Evolutionary conservation across 129 eudicot genomes (phyloP), one percentile per base, ranked within the genome.

Genomic region (Ambrosia trifida): DNA sequence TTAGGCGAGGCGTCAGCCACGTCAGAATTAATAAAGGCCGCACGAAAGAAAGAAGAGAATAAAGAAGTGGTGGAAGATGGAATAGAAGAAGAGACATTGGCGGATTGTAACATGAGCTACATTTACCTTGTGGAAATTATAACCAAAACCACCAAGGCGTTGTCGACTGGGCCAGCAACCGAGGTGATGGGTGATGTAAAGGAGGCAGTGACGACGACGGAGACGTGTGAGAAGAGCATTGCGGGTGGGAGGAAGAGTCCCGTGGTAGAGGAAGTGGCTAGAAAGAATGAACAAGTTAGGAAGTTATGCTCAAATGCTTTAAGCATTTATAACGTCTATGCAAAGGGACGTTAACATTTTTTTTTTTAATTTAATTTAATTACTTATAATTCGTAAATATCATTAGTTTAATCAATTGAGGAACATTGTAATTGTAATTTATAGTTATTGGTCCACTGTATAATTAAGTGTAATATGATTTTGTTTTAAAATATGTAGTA

Each of bases 81-180:
- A 0, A 40, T 17, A 4, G 78, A 77, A 6, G 78, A 85, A 45
- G 79, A 83, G 16, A 79, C 72, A 1, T 32, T 88, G 40, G 50
- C 61, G 0, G 90, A 91, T 12, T 91, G 97, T 53, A 41, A 49
- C 31, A 74, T 70, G 11, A 74, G 79, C 36, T 91, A 88, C 32
- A 41, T 36, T 1, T 35, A 72, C 32, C 69, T 79, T 0, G 76
- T 76, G 0, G 96, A 86, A 11, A 76, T 75, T 51, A 50, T 85
- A 19, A 85, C 79, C 4, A 73, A 80, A 16, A 75, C 92, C 5
- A 40, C 85, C 2, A 72, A 72, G 14, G 85, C 88, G 0, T 19
- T 91, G 30, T 28, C 63, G 10, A 56, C 64, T 0, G 74, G 73
- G 5, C 16, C 64, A 0, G 32, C 4, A 13, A 4, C 24, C 0